These are phyloP conservation scores for Phytophthora fragariae DNA, from an alignment of 352 stramenopile genomes.

Conservation along the genomic window DNA sequence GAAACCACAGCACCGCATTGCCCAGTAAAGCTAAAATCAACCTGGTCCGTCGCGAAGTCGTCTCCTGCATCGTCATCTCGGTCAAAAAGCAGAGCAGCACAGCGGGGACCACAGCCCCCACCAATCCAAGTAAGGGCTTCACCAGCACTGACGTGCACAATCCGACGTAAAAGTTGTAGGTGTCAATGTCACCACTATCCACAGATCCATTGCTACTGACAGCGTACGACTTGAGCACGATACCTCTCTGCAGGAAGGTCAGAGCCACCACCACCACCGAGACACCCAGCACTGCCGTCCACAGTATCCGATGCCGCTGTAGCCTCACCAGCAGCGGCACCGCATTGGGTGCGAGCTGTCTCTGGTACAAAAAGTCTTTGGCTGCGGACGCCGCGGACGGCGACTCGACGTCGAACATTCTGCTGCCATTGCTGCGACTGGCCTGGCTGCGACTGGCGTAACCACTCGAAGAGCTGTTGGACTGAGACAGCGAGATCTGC, in stretches of 20 bases:
- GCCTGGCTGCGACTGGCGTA: conserved; percentile 29
- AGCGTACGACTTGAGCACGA: conserved; percentile 48
- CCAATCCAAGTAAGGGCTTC: conserved; percentile 58
- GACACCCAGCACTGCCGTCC: conserved; percentile 29
- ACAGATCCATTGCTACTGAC: conserved; percentile 11
- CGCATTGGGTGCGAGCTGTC: conserved; percentile 40
- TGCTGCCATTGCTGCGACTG: conserved; percentile 36
- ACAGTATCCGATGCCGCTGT: conserved; percentile 48
- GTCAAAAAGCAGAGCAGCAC: conserved; percentile 68
- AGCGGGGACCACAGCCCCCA: conserved; percentile 57
- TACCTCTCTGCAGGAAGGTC: conserved; percentile 44
- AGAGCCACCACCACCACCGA: conserved; percentile 33
- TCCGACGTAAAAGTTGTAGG: conserved; percentile 56
- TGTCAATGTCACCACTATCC: conserved; percentile 17
- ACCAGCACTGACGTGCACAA: conserved; percentile 43
- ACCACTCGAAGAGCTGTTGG: conserved; percentile 30
- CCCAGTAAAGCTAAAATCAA: conserved; percentile 39
- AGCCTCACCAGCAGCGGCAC: conserved; percentile 55
- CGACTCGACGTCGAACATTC: conserved; percentile 48
- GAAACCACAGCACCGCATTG: conserved; percentile 61
- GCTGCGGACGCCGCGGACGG: conserved; percentile 25
- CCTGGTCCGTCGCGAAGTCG: conserved; percentile 33
- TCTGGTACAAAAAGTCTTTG: conserved; percentile 51
- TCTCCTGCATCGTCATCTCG: conserved; percentile 55
- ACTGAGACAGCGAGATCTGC: conserved; percentile 71